phyloP scores from a whole-genome alignment of 2,329 filamentous ascomycete genomes.

The Zymoseptoria crescenta region DNA sequence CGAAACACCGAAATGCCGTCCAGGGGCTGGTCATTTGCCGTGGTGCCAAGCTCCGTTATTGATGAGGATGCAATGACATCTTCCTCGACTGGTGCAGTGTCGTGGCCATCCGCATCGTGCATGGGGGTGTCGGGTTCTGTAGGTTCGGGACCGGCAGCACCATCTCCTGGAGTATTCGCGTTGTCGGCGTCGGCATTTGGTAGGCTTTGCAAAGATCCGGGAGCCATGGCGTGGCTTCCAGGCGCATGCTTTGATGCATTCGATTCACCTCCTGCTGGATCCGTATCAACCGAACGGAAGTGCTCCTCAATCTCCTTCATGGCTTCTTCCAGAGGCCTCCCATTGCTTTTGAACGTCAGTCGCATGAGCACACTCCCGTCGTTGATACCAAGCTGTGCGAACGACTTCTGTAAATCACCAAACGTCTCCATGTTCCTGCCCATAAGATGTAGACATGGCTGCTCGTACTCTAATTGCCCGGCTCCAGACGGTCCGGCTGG shows the following conservation, averaged over 20 bases:
- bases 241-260: slow-evolving; percentile 5
- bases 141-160: slow-evolving; percentile 19
- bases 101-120: slow-evolving; percentile 8
- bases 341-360: slow-evolving; percentile 67
- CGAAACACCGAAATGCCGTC: slow-evolving; percentile 53
- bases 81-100: slow-evolving; percentile 11
- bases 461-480: slow-evolving; percentile 81
- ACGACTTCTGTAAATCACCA: slow-evolving; percentile 76
- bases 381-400: slow-evolving; percentile 81
- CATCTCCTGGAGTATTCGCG: slow-evolving; percentile 15
- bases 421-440: slow-evolving; percentile 71
- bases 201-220: slow-evolving; percentile 12
- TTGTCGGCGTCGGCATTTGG: slow-evolving; percentile 20
- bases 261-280: slow-evolving; percentile 12
- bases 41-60: slow-evolving; percentile 9
- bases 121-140: slow-evolving; percentile 21
- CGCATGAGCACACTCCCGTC: slow-evolving; percentile 72
- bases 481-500: slow-evolving; percentile 48
- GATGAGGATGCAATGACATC: slow-evolving; percentile 26
- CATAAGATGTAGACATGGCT: slow-evolving; percentile 76
- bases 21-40: slow-evolving; percentile 1
- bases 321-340: slow-evolving; percentile 73
- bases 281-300: slow-evolving; percentile 48
- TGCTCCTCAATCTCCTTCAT: slow-evolving; percentile 72
- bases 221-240: slow-evolving; percentile 21